A percentile compares a stretch with the other conserved stretches of the same genome.
Conservation (phyloP, 768 basidiomycete genomes). For the Kwoniella botswanensis region DNA sequence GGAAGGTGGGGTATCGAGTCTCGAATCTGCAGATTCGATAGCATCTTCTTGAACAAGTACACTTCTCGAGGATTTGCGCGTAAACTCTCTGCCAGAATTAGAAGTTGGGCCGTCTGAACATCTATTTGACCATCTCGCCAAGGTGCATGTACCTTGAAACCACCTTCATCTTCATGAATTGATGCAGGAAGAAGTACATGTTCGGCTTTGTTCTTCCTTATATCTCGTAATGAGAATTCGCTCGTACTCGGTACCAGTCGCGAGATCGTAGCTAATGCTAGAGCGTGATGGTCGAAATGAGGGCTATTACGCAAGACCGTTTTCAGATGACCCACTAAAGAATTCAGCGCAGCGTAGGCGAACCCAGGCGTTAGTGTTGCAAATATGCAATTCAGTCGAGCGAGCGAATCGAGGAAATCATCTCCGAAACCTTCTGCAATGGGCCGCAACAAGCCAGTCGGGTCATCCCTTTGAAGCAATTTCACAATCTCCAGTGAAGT, state of each 20-base stretch:
- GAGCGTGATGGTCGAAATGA: conserved; percentile 21
- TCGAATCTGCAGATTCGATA: conserved; percentile 49
- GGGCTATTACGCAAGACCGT: conserved; percentile 24
- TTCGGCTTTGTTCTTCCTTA: conserved; percentile 48
- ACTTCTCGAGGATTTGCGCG: conserved; percentile 46
- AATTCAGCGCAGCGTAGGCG: conserved; percentile 42
- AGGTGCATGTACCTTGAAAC: conserved; percentile 47
- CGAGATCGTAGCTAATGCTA: conserved; percentile 35
- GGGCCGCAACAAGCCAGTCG: conserved; percentile 30
- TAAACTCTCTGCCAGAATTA: conserved; percentile 35
- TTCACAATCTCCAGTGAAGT: conserved; percentile 31
- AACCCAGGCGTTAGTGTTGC: conserved; percentile 33
- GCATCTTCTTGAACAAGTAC: conserved; percentile 50
- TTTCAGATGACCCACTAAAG: conserved; percentile 42
- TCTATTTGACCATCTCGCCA: conserved; percentile 40
- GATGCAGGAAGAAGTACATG: conserved; percentile 47
- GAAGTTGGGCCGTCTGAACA: conserved; percentile 45
- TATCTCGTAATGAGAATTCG: conserved; percentile 44
- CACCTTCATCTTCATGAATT: conserved; percentile 50
- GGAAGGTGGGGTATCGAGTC: conserved; percentile 30
- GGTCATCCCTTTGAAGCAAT: conserved; percentile 44
- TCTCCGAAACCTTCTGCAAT: conserved; percentile 29
- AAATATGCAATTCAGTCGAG: conserved; percentile 29
- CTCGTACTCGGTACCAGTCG: conserved; percentile 25
- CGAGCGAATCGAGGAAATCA: conserved; percentile 29